Evolutionary conservation across 1,284 basidiomycete species (phyloP).

Genomic region (Inonotus hispidus): DNA sequence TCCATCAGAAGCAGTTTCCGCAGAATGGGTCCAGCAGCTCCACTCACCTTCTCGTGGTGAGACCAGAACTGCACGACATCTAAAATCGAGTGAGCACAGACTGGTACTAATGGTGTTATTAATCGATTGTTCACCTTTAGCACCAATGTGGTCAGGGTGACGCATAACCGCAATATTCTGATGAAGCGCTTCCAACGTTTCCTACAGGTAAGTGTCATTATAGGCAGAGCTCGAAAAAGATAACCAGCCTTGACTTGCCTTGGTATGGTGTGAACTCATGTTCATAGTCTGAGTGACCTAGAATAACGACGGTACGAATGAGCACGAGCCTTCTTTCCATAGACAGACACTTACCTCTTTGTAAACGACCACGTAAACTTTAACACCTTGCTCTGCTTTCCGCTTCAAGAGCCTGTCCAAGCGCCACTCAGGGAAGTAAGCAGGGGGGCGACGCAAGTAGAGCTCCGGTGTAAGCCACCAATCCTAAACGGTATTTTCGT

Average conservation of each 20-base stretch:
- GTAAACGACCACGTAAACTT: constrained; percentile 84
- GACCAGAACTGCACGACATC: constrained; percentile 78
- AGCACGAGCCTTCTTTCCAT: not conserved
- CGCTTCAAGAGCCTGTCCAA: constrained; percentile 79
- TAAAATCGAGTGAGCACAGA: constrained; percentile 26
- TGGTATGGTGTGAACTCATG: constrained; percentile 82
- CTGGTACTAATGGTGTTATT: not conserved
- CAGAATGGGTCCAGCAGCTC: too few relatives aligned
- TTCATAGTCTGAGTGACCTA: constrained; percentile 86
- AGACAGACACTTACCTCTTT: constrained; percentile 74
- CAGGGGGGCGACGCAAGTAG: constrained; percentile 86
- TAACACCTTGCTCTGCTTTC: constrained; percentile 89
- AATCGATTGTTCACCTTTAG: constrained; percentile 46
- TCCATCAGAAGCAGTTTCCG: not conserved
- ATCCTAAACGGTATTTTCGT: constrained; percentile 46
- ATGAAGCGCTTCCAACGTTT: constrained; percentile 75
- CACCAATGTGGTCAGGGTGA: constrained; percentile 86
- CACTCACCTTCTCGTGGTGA: constrained; percentile 64
- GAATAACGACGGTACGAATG: not conserved
- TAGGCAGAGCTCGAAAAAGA: not conserved
- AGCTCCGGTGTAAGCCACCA: constrained; percentile 94
- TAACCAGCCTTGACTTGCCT: constrained; percentile 37
- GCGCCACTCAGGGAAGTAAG: constrained; percentile 77
- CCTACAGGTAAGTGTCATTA: constrained; percentile 35
- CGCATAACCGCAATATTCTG: constrained; percentile 83